Evolutionary conservation across 2,329 filamentous ascomycete species (phyloP), one percentile per base, ranked within the genome.

Genomic region (Fonsecaea multimorphosa): DNA sequence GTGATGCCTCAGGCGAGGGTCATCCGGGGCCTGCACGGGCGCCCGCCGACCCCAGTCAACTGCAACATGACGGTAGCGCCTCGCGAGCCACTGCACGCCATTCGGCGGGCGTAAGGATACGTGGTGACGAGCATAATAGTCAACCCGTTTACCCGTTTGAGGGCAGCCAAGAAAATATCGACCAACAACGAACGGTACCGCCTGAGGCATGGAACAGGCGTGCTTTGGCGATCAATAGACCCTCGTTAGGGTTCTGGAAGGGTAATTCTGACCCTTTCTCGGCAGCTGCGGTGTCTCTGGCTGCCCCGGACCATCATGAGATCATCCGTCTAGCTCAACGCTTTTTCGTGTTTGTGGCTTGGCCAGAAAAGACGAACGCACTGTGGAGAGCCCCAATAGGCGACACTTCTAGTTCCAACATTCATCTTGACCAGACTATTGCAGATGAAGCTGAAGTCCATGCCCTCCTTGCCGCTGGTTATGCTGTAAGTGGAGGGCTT

Each of bases 221-320:
- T 29, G 44, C 22, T 24, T 24, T 4, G n/a, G 27, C 27, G 36
- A 40, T 34, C 34, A 19, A 29, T 8, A 31, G 19, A 14, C 58
- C 57, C 14, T 36, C 57, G 4, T 36, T 61, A 22, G 16, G 29
- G 24, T 27, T 59, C 6, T 61, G 53, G 22, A 64, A 58, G 40
- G 65, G 65, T 32, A 67, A 58, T 54, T 61, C 61, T 38, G 65
- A 67, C 46, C 65, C 65, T 12, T 67, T 67, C 51, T 53, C 56
- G 12, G 54, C n/a, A 5, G 29, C 57, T 29, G 51, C 65, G n/a
- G 61, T 67, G 6, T 38, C 46, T 22, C 40, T 67, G 7, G 49
- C 51, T 8, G 24, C 65, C 22, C 24, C 46, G 19, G 61, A 61
- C 32, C 53, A 64, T n/a, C 53, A 64, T n/a, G 65, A 67, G 38